A percentile compares a stretch with the other conserved stretches of the same genome.
phyloP scores from a whole-genome alignment of 305 asterid species.

The Caryopteris hybrid region DNA sequence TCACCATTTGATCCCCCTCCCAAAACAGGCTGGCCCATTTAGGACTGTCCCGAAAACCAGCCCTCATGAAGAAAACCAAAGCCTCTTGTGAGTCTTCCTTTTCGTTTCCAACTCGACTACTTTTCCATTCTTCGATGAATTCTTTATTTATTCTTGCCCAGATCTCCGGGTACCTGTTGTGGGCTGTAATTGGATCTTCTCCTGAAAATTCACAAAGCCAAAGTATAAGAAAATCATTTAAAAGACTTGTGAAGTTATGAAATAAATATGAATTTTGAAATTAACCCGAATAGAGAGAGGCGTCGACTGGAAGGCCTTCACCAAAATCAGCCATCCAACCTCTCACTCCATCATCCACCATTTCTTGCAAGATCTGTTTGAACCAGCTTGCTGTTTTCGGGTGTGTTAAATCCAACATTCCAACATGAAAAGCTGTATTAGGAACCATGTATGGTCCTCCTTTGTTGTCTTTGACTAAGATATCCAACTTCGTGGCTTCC shows the following conservation, averaged over 20 bases:
- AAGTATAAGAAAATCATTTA: background rate
- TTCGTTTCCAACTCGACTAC: constrained; percentile 24
- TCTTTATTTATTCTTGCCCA: constrained; percentile 86
- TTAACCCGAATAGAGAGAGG: constrained; percentile 74
- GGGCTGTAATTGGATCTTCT: constrained; percentile 88
- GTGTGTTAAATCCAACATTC: constrained; percentile 90
- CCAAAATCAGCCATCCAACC: constrained; percentile 99
- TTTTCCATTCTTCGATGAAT: constrained; percentile 78
- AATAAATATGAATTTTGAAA: background rate
- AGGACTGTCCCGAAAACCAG: constrained; percentile 79
- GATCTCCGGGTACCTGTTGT: constrained; percentile 83
- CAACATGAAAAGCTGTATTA: constrained; percentile 90
- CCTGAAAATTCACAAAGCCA: constrained; percentile 35
- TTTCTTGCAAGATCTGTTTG: constrained; percentile 72
- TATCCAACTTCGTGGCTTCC: constrained; percentile 76
- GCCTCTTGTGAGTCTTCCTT: constrained; percentile 37
- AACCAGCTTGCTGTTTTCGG: constrained; percentile 71
- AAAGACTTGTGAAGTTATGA: background rate
- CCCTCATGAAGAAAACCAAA: constrained; percentile 91
- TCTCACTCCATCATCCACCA: constrained; percentile 92
- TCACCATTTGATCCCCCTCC: constrained; percentile 99
- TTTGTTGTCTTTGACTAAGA: constrained; percentile 66
- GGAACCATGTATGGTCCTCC: constrained; percentile 87
- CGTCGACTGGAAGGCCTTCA: constrained; percentile 94
- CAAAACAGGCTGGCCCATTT: constrained; percentile 84